Evolutionary conservation across 1,284 basidiomycete species (phyloP).

Genomic region (Coniophora puteana): DNA sequence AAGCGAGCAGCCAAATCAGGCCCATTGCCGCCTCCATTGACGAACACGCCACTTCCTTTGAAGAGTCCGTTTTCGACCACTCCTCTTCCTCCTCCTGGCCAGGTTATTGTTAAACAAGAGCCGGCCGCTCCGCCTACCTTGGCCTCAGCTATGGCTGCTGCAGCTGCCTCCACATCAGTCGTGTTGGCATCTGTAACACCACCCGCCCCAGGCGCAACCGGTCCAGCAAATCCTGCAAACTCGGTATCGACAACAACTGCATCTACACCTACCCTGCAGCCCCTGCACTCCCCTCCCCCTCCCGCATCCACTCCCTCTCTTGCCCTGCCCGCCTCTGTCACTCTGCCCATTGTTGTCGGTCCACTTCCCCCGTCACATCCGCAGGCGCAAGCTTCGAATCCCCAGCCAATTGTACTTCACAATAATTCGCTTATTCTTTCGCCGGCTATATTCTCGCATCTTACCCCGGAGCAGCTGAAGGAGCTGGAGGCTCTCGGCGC

Average conservation of each 20-base stretch:
- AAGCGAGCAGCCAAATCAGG: constrained; percentile 54
- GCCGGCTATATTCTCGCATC: constrained; percentile 79
- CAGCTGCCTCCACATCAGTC: constrained; percentile 15
- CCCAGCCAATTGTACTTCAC: constrained; percentile 74
- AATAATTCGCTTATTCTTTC: constrained; percentile 83
- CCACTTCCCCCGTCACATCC: constrained; percentile 46
- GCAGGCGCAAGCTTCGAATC: constrained; percentile 43
- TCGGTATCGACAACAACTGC: constrained; percentile 4
- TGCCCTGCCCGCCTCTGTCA: constrained; percentile 29
- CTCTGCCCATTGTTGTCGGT: constrained; percentile 60
- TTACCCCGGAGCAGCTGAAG: constrained; percentile 69
- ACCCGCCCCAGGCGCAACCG: too few relatives aligned
- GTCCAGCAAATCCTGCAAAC: too few relatives aligned
- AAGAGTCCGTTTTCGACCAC: constrained; percentile 11
- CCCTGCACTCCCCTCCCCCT: constrained; percentile 1
- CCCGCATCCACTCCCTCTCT: constrained; percentile 15
- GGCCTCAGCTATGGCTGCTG: constrained; percentile 3
- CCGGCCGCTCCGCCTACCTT: constrained; percentile 8
- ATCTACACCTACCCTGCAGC: constrained; percentile 9
- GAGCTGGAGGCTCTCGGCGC: constrained; percentile 81
- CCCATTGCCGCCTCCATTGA: constrained; percentile 62
- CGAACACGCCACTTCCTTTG: constrained; percentile 52
- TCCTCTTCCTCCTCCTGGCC: constrained; percentile 4
- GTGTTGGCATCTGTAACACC: constrained; percentile 17
- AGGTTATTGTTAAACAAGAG: constrained; percentile 18